phyloP scores from a whole-genome alignment of 805 yeast genomes.

The Hanseniaspora osmophila region DNA sequence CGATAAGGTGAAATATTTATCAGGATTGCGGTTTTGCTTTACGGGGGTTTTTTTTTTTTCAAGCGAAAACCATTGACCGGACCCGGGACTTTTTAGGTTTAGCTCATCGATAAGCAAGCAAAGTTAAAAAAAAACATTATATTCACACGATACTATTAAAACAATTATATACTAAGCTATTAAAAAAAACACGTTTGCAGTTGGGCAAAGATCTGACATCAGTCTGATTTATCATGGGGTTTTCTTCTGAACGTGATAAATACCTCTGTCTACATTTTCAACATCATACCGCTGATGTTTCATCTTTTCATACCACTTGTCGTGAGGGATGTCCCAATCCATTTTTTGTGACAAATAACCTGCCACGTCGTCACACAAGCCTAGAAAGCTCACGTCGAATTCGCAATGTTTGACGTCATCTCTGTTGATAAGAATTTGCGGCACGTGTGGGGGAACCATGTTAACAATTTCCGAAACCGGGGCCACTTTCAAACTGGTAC shows the following conservation, averaged over 20 bases:
- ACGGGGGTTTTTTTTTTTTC: too few species aligned
- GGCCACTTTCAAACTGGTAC: slow-evolving; percentile 83
- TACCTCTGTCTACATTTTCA: slow-evolving; percentile 19
- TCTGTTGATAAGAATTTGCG: slow-evolving; percentile 67
- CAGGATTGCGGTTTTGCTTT: too few species aligned
- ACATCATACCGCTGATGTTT: slow-evolving; percentile 12
- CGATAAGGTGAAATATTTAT: too few species aligned
- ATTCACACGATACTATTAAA: too few species aligned
- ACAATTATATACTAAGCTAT: too few species aligned
- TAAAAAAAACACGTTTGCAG: too few species aligned
- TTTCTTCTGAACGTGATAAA: slow-evolving; percentile 10
- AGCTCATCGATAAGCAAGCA: too few species aligned
- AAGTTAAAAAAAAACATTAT: too few species aligned
- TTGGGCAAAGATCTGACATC: too few species aligned
- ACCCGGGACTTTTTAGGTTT: too few species aligned
- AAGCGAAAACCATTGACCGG: too few species aligned
- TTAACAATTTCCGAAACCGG: slow-evolving; percentile 86
- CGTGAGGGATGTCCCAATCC: slow-evolving; percentile 48
- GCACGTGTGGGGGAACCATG: slow-evolving; percentile 53
- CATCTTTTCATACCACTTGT: slow-evolving; percentile 28
- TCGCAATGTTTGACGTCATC: slow-evolving; percentile 64
- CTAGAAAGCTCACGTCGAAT: slow-evolving; percentile 65
- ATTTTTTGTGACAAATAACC: slow-evolving; percentile 44
- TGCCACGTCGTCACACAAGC: slow-evolving; percentile 74
- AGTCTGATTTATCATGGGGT: not conserved